A percentile compares a stretch with the other conserved stretches of the same genome.
These are phyloP conservation scores for Cystofilobasidium capitatum DNA, from an alignment of 768 basidiomycete species.

Conservation along the genomic window DNA sequence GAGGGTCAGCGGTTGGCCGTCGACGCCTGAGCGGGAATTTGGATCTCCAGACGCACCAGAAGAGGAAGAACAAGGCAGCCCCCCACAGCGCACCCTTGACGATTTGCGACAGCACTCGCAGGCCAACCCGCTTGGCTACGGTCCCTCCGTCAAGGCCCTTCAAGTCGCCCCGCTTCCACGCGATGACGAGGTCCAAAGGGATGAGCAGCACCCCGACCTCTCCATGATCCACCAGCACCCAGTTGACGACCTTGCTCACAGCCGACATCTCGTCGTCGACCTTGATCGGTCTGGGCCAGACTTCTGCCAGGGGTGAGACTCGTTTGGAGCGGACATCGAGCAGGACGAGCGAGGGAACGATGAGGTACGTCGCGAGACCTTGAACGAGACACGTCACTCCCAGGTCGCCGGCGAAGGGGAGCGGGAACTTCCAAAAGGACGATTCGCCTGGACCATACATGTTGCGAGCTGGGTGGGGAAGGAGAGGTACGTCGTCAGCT, in stretches of 20 bases:
- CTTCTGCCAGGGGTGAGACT: constrained; percentile 4
- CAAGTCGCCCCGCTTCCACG: not conserved
- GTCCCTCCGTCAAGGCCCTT: not conserved
- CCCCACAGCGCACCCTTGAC: constrained; percentile 23
- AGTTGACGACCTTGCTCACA: not conserved
- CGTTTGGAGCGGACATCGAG: constrained; percentile 18
- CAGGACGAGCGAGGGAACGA: constrained; percentile 23
- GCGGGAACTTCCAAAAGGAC: constrained; percentile 24
- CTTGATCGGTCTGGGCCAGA: constrained; percentile 7
- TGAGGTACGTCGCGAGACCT: constrained; percentile 23
- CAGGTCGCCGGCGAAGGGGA: constrained; percentile 25
- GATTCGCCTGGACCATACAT: constrained; percentile 23
- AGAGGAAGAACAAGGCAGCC: constrained; percentile 22
- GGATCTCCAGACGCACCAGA: constrained; percentile 15
- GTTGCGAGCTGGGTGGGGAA: constrained; percentile 8
- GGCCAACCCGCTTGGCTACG: not conserved
- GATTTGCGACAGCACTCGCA: constrained; percentile 2
- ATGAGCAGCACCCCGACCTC: constrained; percentile 1
- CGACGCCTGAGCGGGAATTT: not conserved
- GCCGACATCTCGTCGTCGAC: not conserved
- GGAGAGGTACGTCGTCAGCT: not conserved
- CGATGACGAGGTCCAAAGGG: not conserved
- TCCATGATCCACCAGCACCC: not conserved
- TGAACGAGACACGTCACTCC: constrained; percentile 26
- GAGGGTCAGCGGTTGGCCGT: not conserved